These are phyloP conservation scores for Neodidymelliopsis sp. DNA, from an alignment of 2,329 filamentous ascomycete species.

Conservation along the genomic window DNA sequence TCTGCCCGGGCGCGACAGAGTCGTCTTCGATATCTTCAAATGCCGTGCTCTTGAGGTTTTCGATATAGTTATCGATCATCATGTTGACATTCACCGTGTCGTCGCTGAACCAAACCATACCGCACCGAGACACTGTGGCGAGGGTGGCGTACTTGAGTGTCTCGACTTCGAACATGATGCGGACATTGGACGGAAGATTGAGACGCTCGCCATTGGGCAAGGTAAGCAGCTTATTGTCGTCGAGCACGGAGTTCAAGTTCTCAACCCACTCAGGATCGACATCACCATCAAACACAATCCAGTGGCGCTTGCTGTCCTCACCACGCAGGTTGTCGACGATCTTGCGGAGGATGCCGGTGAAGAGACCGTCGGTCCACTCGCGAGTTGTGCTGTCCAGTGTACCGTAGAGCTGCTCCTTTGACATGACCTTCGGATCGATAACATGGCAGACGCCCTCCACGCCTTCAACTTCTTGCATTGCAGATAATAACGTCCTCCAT, in stretches of 20 bases:
- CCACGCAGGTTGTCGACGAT: conserved; percentile 98
- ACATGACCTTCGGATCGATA: conserved; percentile 99
- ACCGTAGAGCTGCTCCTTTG: conserved; percentile 96
- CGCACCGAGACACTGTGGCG: conserved; percentile 98
- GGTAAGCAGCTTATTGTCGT: conserved; percentile 98
- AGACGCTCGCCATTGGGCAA: conserved; percentile 97
- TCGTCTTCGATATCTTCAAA: conserved; percentile 98
- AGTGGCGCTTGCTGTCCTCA: conserved; percentile 95
- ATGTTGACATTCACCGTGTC: conserved; percentile 93
- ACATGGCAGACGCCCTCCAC: conserved; percentile 95
- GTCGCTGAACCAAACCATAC: conserved; percentile 99
- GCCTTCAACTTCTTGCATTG: conserved; percentile 87
- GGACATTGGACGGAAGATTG: conserved; percentile 90
- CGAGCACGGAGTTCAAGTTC: conserved; percentile 98
- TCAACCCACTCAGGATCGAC: conserved; percentile 99
- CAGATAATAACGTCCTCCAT: conserved; percentile 91
- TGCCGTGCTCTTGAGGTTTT: conserved; percentile 78
- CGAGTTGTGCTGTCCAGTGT: conserved; percentile 95
- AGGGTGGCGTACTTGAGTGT: conserved; percentile 96
- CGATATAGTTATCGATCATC: conserved; percentile 91
- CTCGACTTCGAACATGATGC: conserved; percentile 99
- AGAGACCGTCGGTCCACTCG: conserved; percentile 98
- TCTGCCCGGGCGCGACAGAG: conserved; percentile 66
- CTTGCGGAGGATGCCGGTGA: conserved; percentile 96
- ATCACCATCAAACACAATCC: conserved; percentile 99